These are phyloP conservation scores for Trichophyton equinum DNA, from an alignment of 2,329 filamentous ascomycete species.

Conservation along the genomic window DNA sequence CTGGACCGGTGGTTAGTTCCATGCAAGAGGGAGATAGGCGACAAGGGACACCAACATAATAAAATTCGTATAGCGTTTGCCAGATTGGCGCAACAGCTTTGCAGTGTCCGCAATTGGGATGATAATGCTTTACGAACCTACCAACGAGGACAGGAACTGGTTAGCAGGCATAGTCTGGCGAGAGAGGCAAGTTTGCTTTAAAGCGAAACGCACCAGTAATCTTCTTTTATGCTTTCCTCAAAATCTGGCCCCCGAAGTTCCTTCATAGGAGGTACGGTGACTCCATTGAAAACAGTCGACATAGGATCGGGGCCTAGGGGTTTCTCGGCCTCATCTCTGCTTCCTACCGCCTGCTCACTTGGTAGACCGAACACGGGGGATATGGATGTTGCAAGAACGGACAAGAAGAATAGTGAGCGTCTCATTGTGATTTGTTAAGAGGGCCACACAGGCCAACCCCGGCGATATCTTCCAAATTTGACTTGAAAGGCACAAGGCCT, in stretches of 20 bases:
- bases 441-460: conserved; percentile 8
- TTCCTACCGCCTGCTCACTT: conserved; percentile 17
- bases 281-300: conserved; percentile 39
- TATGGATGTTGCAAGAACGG: conserved; percentile 6
- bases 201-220: conserved; percentile 35
- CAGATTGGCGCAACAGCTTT: conserved; percentile 66
- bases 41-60: conserved; percentile 38
- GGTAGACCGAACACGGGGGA: conserved; percentile 7
- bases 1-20: conserved; percentile 31
- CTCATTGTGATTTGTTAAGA: conserved; percentile 7
- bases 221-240: conserved; percentile 37
- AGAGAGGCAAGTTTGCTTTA: neutral
- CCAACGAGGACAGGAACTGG: conserved; percentile 10
- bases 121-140: conserved; percentile 43
- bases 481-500: neutral
- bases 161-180: neutral
- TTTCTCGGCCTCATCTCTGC: conserved; percentile 17
- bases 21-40: neutral
- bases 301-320: conserved; percentile 13
- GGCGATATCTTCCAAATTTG: neutral
- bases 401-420: conserved; percentile 3
- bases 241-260: conserved; percentile 39
- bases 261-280: conserved; percentile 39
- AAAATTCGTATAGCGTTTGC: conserved; percentile 92
- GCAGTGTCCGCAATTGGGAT: conserved; percentile 55